Evolutionary conservation across 805 yeast genomes (phyloP), one percentile per base, ranked within the genome.

Genomic region (Kodamaea kakaduensis): DNA sequence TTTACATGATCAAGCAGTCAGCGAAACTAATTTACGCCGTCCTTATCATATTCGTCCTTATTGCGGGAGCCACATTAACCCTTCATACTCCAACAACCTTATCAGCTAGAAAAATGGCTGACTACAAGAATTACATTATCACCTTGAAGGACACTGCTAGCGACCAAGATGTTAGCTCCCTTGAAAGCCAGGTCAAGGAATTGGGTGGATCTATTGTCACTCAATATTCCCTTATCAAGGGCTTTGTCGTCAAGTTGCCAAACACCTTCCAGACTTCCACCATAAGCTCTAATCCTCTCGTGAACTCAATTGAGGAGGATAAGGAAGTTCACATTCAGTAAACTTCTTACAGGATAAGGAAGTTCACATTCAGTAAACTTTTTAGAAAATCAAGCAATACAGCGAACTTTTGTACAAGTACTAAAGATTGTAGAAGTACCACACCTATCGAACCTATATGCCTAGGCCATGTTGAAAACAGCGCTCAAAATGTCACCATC

Each of bases 291-390:
- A 69, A 75, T 49, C 73, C 71, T 18, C 70, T 67, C 31, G 79
- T 82, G 45, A 71, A 74, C 32, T 59, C 69, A 25, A 64, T 81
- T 44, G 89, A 82, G 56, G 86, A 77, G 53, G 89, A 82, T 54
- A 62, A 71, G 51, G 83, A 76, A 50, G 86, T 81, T 26, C 67
- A 69, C 46, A 73, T 69, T 44, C 65, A 65, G 35, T n/a, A n/a
- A n/a, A n/a, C n/a, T n/a, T n/a, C n/a, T n/a, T n/a, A n/a, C n/a
- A n/a, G n/a, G n/a, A n/a, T n/a, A n/a, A n/a, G n/a, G n/a, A n/a
- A n/a, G n/a, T n/a, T n/a, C n/a, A n/a, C n/a, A n/a, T n/a, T n/a
- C n/a, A n/a, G n/a, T n/a, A n/a, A n/a, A n/a, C n/a, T n/a, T n/a
- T n/a, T n/a, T n/a, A n/a, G n/a, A n/a, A n/a, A n/a, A n/a, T n/a